Base-by-base conservation (phyloP, 768 basidiomycete species). In the Boletus vermiculosoides region DNA sequence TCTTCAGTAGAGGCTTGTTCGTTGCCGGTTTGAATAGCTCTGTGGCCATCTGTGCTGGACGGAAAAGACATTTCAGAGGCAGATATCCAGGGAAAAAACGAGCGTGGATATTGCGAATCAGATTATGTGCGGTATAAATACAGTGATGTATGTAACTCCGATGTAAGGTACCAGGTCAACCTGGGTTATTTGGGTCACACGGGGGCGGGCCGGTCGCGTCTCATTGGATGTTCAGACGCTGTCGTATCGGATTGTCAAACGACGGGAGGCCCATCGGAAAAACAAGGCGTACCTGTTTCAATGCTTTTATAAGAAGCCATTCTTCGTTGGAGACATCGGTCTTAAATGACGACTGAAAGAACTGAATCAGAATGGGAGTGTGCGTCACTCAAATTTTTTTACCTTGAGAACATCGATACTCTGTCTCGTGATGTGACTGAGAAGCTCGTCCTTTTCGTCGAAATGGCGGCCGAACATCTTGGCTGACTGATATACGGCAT, bases 391-490 rank as follows among this genome's bases (percentile, higher is more conserved):
- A 18, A 22, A 41, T 48, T 8, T 54, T 28, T 65, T 37, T 65
- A 90, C 87, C 89, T 98, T 98, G 45, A 98, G 80, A 10, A 95
- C 91, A 72, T 98, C 97, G 61, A 99, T 98, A 64, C 92, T 94
- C 72, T 88, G 86, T 46, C 96, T 84, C 34, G 92, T 90, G 69
- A 99, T 88, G 58, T 90, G 88, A 52, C 93, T 94, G 51, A 94
- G 79, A 39, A 98, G 71, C 64, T 98, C 97, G 70, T 98, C 95
- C 74, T 96, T 92, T 45, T 98, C 95, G 65, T 91, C 89, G 67
- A 94, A 98, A 74, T 98, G 96, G 63, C 95, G 85, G 6, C 95
- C 94, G 68, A 90, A 98, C 86, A 94, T 88, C 75, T 94, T 96
- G 30, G 94, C 86, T 25, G 90, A 89, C 74, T 98, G 90, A 73